Percentiles rank a stretch among this genome's conserved stretches.
Conservation (phyloP, 192 early-diverging fungal genomes). For the Podila minutissima region DNA sequence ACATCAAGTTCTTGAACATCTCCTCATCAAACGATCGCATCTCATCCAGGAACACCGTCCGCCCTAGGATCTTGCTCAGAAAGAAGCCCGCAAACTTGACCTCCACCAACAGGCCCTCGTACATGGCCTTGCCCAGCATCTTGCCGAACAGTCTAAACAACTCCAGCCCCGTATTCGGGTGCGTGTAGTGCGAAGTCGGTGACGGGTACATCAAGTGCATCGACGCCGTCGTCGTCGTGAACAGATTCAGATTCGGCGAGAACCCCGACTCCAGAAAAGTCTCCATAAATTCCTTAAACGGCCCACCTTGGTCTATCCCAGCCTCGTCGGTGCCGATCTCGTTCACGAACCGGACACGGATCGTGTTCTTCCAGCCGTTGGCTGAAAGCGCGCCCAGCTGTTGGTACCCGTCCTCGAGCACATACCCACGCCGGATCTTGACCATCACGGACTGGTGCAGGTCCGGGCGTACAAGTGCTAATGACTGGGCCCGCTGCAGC, state of each 20-base stretch:
- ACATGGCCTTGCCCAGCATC: slow-evolving; percentile 70
- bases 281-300: slow-evolving; percentile 79
- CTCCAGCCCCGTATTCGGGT: slow-evolving; percentile 42
- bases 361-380: slow-evolving; percentile 54
- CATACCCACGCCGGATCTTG: slow-evolving; percentile 66
- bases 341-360: slow-evolving; percentile 63
- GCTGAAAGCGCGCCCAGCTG: slow-evolving; percentile 59
- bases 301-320: slow-evolving; percentile 86
- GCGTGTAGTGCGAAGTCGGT: slow-evolving; percentile 48
- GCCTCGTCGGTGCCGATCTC: slow-evolving; percentile 69
- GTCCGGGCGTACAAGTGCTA: slow-evolving; percentile 30
- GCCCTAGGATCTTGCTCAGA: slow-evolving; percentile 62
- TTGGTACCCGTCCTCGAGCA: slow-evolving; percentile 79
- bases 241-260: slow-evolving; percentile 60
- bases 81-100: slow-evolving; percentile 70
- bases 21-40: slow-evolving; percentile 64
- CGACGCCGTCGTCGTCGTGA: slow-evolving; percentile 54
- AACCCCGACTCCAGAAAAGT: slow-evolving; percentile 63
- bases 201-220: slow-evolving; percentile 60
- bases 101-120: slow-evolving; percentile 70
- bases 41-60: slow-evolving; percentile 69
- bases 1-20: slow-evolving; percentile 61
- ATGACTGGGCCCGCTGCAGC: slow-evolving; percentile 25
- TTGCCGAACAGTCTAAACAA: slow-evolving; percentile 67
- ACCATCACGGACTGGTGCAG: slow-evolving; percentile 49